Percentiles rank a stretch among this genome's conserved stretches.
These are phyloP conservation scores for Cylindrotheca fusiformis DNA, from an alignment of 108 stramenopile genomes.

Conservation along the genomic window DNA sequence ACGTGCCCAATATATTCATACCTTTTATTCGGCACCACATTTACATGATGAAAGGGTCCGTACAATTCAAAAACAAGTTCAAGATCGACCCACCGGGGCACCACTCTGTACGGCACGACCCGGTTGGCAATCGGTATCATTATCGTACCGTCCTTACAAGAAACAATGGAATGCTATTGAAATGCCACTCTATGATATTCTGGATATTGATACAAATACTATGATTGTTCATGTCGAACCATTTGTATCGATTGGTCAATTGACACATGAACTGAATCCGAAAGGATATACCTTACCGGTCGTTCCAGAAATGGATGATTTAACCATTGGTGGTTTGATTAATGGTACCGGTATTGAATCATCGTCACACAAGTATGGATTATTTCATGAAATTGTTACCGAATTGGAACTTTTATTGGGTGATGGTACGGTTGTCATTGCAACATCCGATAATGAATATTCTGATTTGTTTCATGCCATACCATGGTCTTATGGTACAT, in stretches of 20 bases:
- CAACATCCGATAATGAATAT: constrained; percentile 40
- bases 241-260: constrained; percentile 35
- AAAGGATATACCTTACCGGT: constrained; percentile 44
- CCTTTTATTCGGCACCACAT: constrained; percentile 21
- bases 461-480: constrained; percentile 60
- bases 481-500: constrained; percentile 63
- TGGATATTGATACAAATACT: constrained; percentile 26
- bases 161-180: constrained; percentile 35
- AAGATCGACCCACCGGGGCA: constrained; percentile 14
- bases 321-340: constrained; percentile 61
- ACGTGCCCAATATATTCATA: constrained; percentile 20
- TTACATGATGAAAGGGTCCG: constrained; percentile 27
- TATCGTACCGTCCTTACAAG: constrained; percentile 30
- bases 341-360: constrained; percentile 61
- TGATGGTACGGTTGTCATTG: constrained; percentile 39
- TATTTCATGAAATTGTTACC: constrained; percentile 50
- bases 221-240: constrained; percentile 36
- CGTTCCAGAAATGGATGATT: constrained; percentile 60
- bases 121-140: constrained; percentile 24
- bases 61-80: constrained; percentile 18
- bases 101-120: constrained; percentile 34
- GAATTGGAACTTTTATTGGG: constrained; percentile 46
- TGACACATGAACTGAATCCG: constrained; percentile 33
- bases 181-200: constrained; percentile 36
- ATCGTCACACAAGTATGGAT: constrained; percentile 47